Percentiles rank a stretch among this genome's conserved stretches.
Evolutionary conservation across 768 basidiomycete species (phyloP).

Genomic region (Tricholoma bakamatsutake): DNA sequence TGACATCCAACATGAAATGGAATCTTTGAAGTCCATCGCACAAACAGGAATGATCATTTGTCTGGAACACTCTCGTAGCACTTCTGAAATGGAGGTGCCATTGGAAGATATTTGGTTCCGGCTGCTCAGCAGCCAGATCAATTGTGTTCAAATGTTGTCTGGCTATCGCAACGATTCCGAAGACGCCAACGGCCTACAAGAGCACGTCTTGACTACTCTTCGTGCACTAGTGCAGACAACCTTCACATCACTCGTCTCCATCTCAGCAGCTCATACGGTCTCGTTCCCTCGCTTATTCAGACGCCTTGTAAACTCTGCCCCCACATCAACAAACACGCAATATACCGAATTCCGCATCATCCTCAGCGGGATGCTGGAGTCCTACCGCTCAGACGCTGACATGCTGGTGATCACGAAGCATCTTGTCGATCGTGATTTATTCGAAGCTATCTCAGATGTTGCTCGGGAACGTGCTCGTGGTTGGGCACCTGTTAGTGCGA

Average conservation of each 20-base stretch:
- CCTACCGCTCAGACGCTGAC: constrained; percentile 89
- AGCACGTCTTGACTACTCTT: constrained; percentile 42
- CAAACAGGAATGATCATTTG: constrained; percentile 64
- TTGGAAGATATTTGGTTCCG: constrained; percentile 89
- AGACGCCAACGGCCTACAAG: constrained; percentile 8
- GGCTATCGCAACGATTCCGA: constrained; percentile 26
- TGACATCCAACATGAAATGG: constrained; percentile 31
- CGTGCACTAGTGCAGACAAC: constrained; percentile 79
- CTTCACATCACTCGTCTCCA: constrained; percentile 79
- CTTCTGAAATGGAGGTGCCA: constrained; percentile 34
- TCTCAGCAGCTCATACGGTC: constrained; percentile 68
- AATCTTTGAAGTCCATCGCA: constrained; percentile 53
- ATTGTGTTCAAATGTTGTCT: constrained; percentile 67
- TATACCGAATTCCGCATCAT: constrained; percentile 92
- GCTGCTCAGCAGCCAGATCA: constrained; percentile 76
- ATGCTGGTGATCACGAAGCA: constrained; percentile 81
- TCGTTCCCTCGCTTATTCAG: constrained; percentile 94
- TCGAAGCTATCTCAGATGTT: constrained; percentile 59
- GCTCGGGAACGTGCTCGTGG: constrained; percentile 53
- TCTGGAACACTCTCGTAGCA: constrained; percentile 51
- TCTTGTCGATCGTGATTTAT: constrained; percentile 77
- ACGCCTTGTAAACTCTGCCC: constrained; percentile 74
- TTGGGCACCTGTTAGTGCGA: constrained; percentile 47
- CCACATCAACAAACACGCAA: constrained; percentile 52
- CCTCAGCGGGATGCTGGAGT: constrained; percentile 91